Base-by-base conservation (phyloP, 257 asterid species). In the Plectranthus barbatus region DNA sequence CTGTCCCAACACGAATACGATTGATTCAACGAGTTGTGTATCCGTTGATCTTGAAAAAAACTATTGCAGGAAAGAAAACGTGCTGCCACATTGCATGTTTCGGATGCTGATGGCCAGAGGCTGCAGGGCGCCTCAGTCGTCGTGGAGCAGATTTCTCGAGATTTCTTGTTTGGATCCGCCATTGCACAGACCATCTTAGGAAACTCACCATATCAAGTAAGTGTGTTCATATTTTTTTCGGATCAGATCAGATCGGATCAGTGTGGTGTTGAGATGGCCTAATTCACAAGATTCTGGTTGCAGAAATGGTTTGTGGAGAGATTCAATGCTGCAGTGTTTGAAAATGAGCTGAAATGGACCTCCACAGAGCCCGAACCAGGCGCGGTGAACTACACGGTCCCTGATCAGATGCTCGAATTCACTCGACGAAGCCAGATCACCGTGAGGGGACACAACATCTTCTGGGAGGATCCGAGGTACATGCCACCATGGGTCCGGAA, bases 301-400 rank as follows among this genome's bases (percentile, higher is more conserved):
- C 79, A 81, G 85, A 63, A 64, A 1, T 85, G 89, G 91, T 87
- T 85, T 6, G 39, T 54, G 0, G 77, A 86, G 56, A 58, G 96
- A 47, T 88, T 86, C 45, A 85, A 88, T 10, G 86, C 88, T 5
- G 89, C 88, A 7, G 86, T 84, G 3, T 85, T 86, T n/a, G 90
- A 84, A 66, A 67, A 86, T 56, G 90, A 86, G 37, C 88, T 88
- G 18, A 88, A 86, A 60, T 83, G 96, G 96, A 55, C 70, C 36
- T 60, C 75, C 5, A 88, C 88, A 13, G 94, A 86, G 14, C 79
- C 80, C 15, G 21, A 66, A 21, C 75, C 17, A 6, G 88, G 95
- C 3, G 12, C 62, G n/a, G 55, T 84, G 7, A 83, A 86, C 82
- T 88, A 88, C 55, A 79, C 81, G 3, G 11, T 77, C 56, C 77